Percentiles rank a stretch among this genome's conserved stretches.
These are phyloP conservation scores for Austroboletus niveus DNA, from an alignment of 1,284 basidiomycete genomes.

Conservation along the genomic window DNA sequence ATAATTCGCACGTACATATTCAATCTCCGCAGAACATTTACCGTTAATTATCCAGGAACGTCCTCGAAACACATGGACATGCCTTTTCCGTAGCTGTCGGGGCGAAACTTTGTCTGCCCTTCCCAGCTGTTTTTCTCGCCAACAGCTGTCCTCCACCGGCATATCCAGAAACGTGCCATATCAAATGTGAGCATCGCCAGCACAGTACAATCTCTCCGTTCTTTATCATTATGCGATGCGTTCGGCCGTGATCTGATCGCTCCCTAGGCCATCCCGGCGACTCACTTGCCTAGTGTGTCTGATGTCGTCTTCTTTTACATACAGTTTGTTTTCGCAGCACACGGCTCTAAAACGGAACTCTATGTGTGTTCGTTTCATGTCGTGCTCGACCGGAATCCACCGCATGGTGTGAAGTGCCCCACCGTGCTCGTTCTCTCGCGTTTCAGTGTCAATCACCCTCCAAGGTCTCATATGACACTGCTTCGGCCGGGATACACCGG, in stretches of 20 bases:
- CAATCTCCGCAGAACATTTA: slow-evolving; percentile 35
- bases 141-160: slow-evolving; percentile 5
- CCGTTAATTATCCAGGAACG: slow-evolving; percentile 35
- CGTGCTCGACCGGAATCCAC: slow-evolving; percentile 14
- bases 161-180: slow-evolving; percentile 35
- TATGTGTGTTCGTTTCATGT: slow-evolving; percentile 28
- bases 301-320: slow-evolving; percentile 32
- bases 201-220: slow-evolving; percentile 22
- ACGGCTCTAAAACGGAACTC: slow-evolving; percentile 34
- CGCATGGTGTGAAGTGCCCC: slow-evolving; percentile 14
- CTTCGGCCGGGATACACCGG: slow-evolving; percentile 12
- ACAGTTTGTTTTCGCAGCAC: slow-evolving; percentile 20
- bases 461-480: slow-evolving; percentile 9
- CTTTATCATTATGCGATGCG: slow-evolving; percentile 33
- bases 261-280: slow-evolving; percentile 20
- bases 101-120: slow-evolving; percentile 21
- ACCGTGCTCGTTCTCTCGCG: slow-evolving; percentile 18
- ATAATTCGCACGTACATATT: slow-evolving; percentile 33
- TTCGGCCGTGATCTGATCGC: slow-evolving; percentile 32
- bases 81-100: slow-evolving; percentile 21
- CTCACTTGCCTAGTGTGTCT: slow-evolving; percentile 22
- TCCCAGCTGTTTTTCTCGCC: slow-evolving; percentile 15
- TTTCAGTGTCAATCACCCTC: slow-evolving; percentile 18
- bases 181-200: slow-evolving; percentile 33
- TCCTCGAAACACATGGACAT: slow-evolving; percentile 25